phyloP scores from a whole-genome alignment of 805 yeast species.

The Pichia nakasei region DNA sequence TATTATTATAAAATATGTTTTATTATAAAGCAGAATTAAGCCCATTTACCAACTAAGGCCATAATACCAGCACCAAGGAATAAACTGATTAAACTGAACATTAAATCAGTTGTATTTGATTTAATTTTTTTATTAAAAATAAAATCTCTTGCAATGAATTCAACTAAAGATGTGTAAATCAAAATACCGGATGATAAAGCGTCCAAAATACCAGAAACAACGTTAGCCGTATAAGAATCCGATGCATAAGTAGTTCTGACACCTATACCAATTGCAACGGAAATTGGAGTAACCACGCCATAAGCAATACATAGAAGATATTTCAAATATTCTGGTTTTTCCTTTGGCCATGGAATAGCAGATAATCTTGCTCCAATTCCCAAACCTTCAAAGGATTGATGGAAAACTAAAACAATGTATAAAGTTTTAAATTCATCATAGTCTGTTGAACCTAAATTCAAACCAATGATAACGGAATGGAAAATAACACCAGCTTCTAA shows the following conservation, averaged over 20 bases:
- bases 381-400: constrained; percentile 76
- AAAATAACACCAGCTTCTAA: constrained; percentile 68
- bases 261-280: constrained; percentile 69
- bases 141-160: constrained; percentile 67
- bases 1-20: too few species aligned
- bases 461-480: constrained; percentile 73
- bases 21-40: constrained; percentile 24
- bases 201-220: constrained; percentile 63
- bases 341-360: constrained; percentile 33
- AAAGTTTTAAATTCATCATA: constrained; percentile 55
- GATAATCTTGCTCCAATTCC: constrained; percentile 74
- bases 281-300: constrained; percentile 56
- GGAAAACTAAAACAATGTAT: constrained; percentile 55
- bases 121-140: constrained; percentile 51
- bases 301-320: constrained; percentile 44
- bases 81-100: constrained; percentile 40
- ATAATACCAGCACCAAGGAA: constrained; percentile 56
- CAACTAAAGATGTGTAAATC: constrained; percentile 65
- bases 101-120: constrained; percentile 37
- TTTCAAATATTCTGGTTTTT: constrained; percentile 21
- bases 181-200: constrained; percentile 67
- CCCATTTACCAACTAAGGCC: constrained; percentile 72
- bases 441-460: constrained; percentile 64
- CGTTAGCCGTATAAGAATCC: constrained; percentile 43
- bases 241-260: constrained; percentile 53